A percentile compares a stretch with the other conserved stretches of the same genome.
Evolutionary conservation across 2,329 filamentous ascomycete genomes (phyloP).

Genomic region (Magnaporthiopsis poae): DNA sequence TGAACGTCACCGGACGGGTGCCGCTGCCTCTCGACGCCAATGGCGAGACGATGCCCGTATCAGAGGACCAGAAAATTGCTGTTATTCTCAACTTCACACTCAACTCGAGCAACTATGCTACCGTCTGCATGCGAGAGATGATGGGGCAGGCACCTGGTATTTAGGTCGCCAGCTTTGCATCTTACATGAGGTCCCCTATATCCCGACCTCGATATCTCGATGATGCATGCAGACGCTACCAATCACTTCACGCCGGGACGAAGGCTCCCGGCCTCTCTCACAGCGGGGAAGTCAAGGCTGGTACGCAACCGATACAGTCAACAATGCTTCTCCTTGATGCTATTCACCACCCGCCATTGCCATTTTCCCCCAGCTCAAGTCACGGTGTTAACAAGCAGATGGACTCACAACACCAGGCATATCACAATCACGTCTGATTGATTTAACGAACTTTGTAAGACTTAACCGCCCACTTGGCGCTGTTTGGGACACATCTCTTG

Average conservation of each 20-base stretch:
- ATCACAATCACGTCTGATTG: neutral
- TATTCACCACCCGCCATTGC: neutral
- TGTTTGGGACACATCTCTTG: neutral
- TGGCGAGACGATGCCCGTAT: neutral
- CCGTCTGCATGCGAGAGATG: conserved; percentile 27
- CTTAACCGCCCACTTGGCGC: too few species aligned
- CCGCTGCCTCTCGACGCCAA: neutral
- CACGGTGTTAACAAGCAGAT: neutral
- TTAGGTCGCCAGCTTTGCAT: too few species aligned
- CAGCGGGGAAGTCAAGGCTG: neutral
- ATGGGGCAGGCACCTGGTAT: conserved; percentile 13
- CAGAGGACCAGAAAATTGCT: conserved; percentile 23
- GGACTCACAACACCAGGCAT: neutral
- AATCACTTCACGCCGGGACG: neutral
- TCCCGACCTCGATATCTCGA: neutral
- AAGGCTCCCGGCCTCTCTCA: too few species aligned
- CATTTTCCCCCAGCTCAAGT: neutral
- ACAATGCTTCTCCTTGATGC: neutral
- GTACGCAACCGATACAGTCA: neutral
- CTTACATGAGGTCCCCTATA: neutral
- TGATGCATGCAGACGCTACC: neutral
- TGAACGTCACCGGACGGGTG: conserved; percentile 12
- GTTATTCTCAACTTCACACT: conserved; percentile 28
- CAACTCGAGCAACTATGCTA: conserved; percentile 28
- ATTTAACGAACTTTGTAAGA: neutral